These are phyloP conservation scores for Rhamnella rubrinervis DNA, from an alignment of 331 rosid genomes.

Conservation along the genomic window DNA sequence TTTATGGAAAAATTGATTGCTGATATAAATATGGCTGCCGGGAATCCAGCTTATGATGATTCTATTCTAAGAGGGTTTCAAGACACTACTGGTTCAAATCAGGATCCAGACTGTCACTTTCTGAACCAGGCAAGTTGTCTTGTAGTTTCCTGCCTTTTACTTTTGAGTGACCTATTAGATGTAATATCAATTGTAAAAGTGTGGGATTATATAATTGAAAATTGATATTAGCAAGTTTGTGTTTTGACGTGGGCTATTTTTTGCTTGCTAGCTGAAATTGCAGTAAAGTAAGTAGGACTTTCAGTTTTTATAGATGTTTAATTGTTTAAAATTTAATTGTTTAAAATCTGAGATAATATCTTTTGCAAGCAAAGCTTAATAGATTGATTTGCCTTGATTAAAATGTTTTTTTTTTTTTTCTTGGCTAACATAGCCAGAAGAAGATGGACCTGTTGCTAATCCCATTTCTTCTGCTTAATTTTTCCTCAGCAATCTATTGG, in stretches of 20 bases:
- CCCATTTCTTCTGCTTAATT: neutral
- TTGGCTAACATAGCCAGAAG: neutral
- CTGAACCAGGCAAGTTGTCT: slow-evolving; percentile 52
- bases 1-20: slow-evolving; percentile 84
- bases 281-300: neutral
- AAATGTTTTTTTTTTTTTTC: slow-evolving; percentile 1
- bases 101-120: slow-evolving; percentile 52
- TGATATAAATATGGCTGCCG: slow-evolving; percentile 92
- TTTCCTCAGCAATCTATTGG: neutral
- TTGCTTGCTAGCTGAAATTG: too few relatives aligned
- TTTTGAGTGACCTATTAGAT: slow-evolving; percentile 11
- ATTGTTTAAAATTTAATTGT: too few relatives aligned
- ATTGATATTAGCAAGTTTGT: neutral
- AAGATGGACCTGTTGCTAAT: slow-evolving; percentile 5
- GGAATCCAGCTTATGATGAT: slow-evolving; percentile 62
- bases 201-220: slow-evolving; percentile 6
- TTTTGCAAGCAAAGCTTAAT: neutral
- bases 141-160: slow-evolving; percentile 15
- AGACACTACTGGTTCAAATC: slow-evolving; percentile 70
- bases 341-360: neutral
- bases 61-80: slow-evolving; percentile 52
- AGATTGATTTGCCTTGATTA: neutral
- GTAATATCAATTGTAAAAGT: slow-evolving; percentile 15
- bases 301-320: neutral
- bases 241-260: too few relatives aligned